A percentile compares a stretch with the other conserved stretches of the same genome.
phyloP scores from a whole-genome alignment of 176 grass and related monocot species.

The Pontederia crassipes region DNA sequence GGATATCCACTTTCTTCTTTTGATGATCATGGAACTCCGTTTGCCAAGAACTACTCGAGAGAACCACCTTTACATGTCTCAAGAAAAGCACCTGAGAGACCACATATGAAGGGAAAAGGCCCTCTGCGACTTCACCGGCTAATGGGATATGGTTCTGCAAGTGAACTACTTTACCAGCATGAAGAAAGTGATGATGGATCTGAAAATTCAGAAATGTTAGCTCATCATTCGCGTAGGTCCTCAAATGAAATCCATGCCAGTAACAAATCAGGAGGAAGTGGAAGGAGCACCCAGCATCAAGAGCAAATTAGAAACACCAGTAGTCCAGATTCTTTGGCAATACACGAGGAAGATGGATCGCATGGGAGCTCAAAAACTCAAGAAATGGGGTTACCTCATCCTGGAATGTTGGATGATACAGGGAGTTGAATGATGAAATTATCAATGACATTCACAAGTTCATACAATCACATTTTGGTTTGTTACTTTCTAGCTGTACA shows the following conservation, averaged over 20 bases:
- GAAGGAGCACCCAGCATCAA: background rate
- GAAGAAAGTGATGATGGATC: no score
- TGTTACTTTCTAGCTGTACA: no score
- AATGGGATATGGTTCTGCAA: slow-evolving; percentile 95
- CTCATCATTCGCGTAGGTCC: background rate
- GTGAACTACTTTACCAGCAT: slow-evolving; percentile 47
- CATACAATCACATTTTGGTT: no score
- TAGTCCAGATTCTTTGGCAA: no score
- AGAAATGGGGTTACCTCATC: background rate
- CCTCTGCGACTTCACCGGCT: slow-evolving; percentile 56
- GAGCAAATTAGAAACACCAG: no score
- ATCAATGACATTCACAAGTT: no score
- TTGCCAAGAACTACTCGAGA: no score
- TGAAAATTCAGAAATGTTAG: background rate
- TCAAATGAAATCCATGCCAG: background rate
- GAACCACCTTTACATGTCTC: no score
- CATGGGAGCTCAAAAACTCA: background rate
- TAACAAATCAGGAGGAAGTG: slow-evolving; percentile 8
- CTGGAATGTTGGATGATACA: background rate
- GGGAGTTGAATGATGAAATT: background rate
- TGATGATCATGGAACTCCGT: no score
- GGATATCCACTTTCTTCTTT: no score
- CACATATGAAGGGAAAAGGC: slow-evolving; percentile 16
- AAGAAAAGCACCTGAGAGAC: no score
- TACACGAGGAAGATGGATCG: background rate